Conservation (phyloP, 179 eudicot species). For the Monotropa hypopitys region DNA sequence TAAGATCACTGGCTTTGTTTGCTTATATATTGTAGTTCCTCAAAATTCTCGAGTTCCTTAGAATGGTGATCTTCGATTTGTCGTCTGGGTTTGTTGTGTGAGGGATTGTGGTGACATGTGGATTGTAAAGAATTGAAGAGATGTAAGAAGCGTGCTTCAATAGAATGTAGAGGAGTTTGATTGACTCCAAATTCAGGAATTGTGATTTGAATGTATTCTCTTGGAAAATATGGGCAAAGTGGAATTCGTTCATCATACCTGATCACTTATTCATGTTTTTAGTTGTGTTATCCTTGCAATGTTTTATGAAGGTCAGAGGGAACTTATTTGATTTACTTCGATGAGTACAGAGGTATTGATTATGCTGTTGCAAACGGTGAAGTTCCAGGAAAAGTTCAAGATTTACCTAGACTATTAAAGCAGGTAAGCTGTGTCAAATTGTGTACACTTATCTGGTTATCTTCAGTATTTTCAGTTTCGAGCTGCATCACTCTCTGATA, state of each 20-base stretch:
- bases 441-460: neutral
- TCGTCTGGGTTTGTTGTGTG: neutral
- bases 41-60: neutral
- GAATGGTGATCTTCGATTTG: neutral
- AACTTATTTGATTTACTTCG: conserved; percentile 1
- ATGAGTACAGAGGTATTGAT: conserved; percentile 46
- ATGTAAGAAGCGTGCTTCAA: neutral
- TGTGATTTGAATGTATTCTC: neutral
- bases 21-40: neutral
- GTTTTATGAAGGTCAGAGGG: neutral
- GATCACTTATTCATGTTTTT: neutral
- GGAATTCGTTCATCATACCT: neutral
- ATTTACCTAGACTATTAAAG: conserved; percentile 33
- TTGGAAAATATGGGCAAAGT: neutral
- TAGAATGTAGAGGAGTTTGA: neutral
- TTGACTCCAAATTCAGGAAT: neutral
- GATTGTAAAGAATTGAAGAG: neutral
- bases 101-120: neutral
- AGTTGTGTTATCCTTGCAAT: neutral
- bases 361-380: conserved; percentile 47
- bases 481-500: neutral
- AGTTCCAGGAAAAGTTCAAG: conserved; percentile 31
- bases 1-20: neutral
- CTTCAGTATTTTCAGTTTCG: neutral
- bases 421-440: conserved; percentile 22